Evolutionary conservation across 805 yeast genomes (phyloP).

Genomic region (Cyberlindnera saturnus): DNA sequence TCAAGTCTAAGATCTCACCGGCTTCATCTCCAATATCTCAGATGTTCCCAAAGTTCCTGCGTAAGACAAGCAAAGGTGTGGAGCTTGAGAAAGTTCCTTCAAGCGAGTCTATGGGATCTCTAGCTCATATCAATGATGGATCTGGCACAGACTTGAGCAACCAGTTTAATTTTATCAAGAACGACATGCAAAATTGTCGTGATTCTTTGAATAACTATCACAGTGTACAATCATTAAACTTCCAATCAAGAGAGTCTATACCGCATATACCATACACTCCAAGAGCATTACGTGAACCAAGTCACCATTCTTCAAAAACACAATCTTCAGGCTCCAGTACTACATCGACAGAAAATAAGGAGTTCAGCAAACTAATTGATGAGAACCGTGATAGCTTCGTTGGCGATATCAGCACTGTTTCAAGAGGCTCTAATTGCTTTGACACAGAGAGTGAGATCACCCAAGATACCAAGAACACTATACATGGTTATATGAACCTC

Average conservation of each 20-base stretch:
- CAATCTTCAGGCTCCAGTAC: background rate
- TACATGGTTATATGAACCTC: conserved; percentile 4
- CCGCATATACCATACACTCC: conserved; percentile 23
- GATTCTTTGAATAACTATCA: conserved; percentile 11
- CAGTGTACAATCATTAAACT: background rate
- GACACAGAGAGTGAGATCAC: conserved; percentile 12
- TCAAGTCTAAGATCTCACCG: conserved; percentile 10
- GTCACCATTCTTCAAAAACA: conserved; percentile 1
- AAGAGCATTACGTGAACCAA: conserved; percentile 9
- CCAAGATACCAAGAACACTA: conserved; percentile 12
- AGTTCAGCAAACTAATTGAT: conserved; percentile 6
- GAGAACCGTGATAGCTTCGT: conserved; percentile 17
- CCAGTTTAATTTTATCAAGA: background rate
- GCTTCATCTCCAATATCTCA: conserved; percentile 21
- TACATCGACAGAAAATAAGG: no score
- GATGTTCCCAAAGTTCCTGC: conserved; percentile 20
- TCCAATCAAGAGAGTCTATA: conserved; percentile 5
- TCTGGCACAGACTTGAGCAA: conserved; percentile 6
- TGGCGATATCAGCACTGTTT: conserved; percentile 9
- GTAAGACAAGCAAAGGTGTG: conserved; percentile 5
- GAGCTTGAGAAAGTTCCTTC: conserved; percentile 10
- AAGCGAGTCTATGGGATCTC: conserved; percentile 19
- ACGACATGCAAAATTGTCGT: background rate
- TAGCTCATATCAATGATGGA: conserved; percentile 23
- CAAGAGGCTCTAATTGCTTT: conserved; percentile 8